phyloP scores from a whole-genome alignment of 2,329 filamentous ascomycete genomes.

The Trichoderma polysporum region DNA sequence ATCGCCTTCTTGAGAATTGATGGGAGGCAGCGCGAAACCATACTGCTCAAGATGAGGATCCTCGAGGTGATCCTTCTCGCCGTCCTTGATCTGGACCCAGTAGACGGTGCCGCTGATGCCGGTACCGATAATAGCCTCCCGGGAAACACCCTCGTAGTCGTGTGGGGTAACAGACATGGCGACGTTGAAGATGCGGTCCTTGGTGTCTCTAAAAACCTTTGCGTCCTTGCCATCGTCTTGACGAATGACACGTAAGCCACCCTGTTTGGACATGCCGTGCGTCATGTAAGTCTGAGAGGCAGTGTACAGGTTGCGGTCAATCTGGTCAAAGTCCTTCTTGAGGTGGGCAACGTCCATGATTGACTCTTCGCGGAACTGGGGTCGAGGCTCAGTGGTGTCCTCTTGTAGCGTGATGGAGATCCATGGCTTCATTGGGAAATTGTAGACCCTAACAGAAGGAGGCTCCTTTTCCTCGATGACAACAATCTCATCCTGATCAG shows the following conservation, averaged over 20 bases:
- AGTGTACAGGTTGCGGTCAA: constrained; percentile 88
- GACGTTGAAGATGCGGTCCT: constrained; percentile 94
- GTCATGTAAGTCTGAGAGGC: constrained; percentile 89
- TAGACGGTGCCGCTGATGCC: constrained; percentile 96
- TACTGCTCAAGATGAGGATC: constrained; percentile 78
- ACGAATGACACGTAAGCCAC: constrained; percentile 87
- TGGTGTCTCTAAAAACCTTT: constrained; percentile 86
- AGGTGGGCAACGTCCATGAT: constrained; percentile 91
- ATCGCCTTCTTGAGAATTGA: constrained; percentile 82
- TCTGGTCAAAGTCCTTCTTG: constrained; percentile 97
- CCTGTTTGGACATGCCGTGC: constrained; percentile 90
- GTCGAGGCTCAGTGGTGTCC: constrained; percentile 53
- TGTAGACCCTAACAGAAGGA: constrained; percentile 75
- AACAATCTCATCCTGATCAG: constrained; percentile 67
- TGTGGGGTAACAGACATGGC: constrained; percentile 70
- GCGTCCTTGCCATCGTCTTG: constrained; percentile 91
- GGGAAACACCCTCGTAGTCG: constrained; percentile 56
- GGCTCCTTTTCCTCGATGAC: constrained; percentile 66
- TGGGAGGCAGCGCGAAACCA: constrained; percentile 85
- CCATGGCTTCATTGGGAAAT: constrained; percentile 96
- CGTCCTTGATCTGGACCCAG: constrained; percentile 79
- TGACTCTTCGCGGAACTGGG: constrained; percentile 71
- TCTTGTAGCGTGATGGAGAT: constrained; percentile 78
- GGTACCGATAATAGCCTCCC: constrained; percentile 85
- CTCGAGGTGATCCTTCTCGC: constrained; percentile 76